Conservation (phyloP, 192 early-diverging fungal genomes). For the Coemansia guatemalensis region DNA sequence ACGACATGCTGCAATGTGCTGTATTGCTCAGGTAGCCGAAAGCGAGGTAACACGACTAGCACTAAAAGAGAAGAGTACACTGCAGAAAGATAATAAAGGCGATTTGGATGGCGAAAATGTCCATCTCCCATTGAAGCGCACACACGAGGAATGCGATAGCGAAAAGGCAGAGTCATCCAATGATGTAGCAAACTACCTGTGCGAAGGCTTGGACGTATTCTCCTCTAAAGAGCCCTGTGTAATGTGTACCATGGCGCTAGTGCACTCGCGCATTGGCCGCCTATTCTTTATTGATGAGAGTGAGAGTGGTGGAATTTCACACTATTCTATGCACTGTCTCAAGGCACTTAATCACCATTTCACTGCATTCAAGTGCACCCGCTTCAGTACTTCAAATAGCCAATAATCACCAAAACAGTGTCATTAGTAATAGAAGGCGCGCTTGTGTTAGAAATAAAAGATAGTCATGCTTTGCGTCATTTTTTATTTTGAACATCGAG, state of each 20-base stretch:
- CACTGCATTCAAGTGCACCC: slow-evolving; percentile 24
- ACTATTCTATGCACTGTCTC: slow-evolving; percentile 33
- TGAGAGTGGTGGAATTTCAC: slow-evolving; percentile 23
- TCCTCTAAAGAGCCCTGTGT: slow-evolving; percentile 81
- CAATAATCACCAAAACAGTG: too few species aligned
- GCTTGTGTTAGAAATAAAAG: too few species aligned
- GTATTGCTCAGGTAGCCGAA: slow-evolving; percentile 64
- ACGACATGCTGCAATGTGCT: slow-evolving; percentile 78
- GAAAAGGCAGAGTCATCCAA: neutral
- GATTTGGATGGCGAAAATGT: neutral
- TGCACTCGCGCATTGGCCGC: slow-evolving; percentile 88
- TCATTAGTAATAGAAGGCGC: too few species aligned
- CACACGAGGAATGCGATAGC: neutral
- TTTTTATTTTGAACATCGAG: too few species aligned
- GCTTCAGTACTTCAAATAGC: neutral
- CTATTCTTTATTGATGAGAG: slow-evolving; percentile 65
- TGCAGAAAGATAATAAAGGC: neutral
- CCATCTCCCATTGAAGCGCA: slow-evolving; percentile 15
- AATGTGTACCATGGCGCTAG: slow-evolving; percentile 93
- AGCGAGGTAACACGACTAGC: slow-evolving; percentile 51
- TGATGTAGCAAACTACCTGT: slow-evolving; percentile 63
- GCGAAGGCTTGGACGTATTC: slow-evolving; percentile 82
- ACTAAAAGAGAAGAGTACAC: neutral
- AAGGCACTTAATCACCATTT: slow-evolving; percentile 51
- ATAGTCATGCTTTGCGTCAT: too few species aligned